phyloP scores from a whole-genome alignment of 106 monocot species.

The Acanthochlamys bracteata region DNA sequence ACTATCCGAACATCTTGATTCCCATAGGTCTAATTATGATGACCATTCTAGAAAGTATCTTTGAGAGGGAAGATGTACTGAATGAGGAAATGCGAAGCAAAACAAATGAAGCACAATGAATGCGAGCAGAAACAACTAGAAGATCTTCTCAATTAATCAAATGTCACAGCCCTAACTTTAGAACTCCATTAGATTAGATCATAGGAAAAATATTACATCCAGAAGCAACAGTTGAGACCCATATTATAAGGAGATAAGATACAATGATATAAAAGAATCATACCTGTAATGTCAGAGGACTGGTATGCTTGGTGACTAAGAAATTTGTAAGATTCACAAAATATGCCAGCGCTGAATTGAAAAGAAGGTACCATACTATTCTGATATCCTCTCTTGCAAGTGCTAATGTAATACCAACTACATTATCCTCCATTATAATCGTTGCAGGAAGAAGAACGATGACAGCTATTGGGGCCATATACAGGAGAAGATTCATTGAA shows the following conservation, averaged over 20 bases:
- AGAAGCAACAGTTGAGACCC: not conserved
- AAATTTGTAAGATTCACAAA: conserved; percentile 93
- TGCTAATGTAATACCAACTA: conserved; percentile 60
- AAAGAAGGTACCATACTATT: conserved; percentile 62
- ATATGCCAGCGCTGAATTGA: conserved; percentile 76
- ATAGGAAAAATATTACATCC: no score
- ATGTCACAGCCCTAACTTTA: no score
- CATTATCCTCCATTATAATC: conserved; percentile 68
- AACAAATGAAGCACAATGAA: no score
- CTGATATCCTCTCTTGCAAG: conserved; percentile 63
- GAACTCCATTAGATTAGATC: no score
- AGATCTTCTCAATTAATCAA: no score
- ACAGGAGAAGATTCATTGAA: conserved; percentile 89
- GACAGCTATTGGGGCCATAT: conserved; percentile 93
- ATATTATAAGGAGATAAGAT: not conserved
- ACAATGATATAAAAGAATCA: not conserved
- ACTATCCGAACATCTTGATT: no score
- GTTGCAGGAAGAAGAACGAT: conserved; percentile 70
- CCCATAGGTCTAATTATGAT: no score
- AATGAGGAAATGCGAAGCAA: no score
- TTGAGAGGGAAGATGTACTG: no score
- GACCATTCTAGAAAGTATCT: no score
- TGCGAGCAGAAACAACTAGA: no score
- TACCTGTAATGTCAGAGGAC: conserved; percentile 90
- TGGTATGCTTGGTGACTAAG: conserved; percentile 93